Conservation (phyloP, 75 land plant genomes). For the Pseudotsuga menziesii region DNA sequence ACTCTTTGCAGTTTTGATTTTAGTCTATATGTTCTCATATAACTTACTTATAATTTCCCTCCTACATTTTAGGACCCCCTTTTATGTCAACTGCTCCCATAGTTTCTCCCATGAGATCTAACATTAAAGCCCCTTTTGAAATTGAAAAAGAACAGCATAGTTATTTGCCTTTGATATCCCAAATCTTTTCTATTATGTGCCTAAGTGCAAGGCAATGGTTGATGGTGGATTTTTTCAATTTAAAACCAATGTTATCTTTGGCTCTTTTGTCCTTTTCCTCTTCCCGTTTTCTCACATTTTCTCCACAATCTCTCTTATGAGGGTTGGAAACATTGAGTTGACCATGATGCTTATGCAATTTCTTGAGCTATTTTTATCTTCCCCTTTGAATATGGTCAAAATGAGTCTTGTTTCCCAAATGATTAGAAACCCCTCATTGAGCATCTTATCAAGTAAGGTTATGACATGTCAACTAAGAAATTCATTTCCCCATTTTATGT, state of each 20-base stretch:
- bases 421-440: no score
- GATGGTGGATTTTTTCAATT: no score
- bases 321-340: background rate
- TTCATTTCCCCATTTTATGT: no score
- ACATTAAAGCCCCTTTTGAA: background rate
- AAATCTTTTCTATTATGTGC: background rate
- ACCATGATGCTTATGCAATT: background rate
- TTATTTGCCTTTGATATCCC: background rate
- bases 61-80: background rate
- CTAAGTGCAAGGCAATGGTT: background rate
- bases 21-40: background rate
- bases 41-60: background rate
- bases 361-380: background rate
- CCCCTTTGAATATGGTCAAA: background rate
- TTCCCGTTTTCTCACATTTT: background rate
- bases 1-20: background rate
- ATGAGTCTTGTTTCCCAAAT: background rate
- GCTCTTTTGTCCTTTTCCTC: background rate
- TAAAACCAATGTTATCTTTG: background rate
- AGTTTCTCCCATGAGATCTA: background rate
- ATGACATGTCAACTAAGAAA: no score
- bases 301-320: background rate
- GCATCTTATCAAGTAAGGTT: no score
- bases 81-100: background rate
- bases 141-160: background rate